A percentile compares a stretch with the other conserved stretches of the same genome.
Conservation (phyloP, 2,329 filamentous ascomycete species). For the Cordyceps militaris region DNA sequence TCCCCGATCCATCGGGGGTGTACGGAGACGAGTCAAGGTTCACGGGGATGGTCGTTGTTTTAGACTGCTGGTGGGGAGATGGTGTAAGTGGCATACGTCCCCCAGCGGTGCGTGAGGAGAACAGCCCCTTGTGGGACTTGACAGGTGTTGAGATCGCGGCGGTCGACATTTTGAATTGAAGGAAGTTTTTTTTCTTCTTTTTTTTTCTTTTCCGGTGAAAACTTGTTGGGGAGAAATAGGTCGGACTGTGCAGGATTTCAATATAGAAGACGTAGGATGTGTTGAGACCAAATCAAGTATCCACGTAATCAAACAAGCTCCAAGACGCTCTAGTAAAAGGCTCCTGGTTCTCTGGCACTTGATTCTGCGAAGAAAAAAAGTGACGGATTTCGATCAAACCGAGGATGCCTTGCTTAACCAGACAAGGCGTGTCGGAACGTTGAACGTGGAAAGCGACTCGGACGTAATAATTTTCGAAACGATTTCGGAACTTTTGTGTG, state of each 20-base stretch:
- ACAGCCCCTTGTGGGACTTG: conserved; percentile 91
- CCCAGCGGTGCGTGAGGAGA: conserved; percentile 86
- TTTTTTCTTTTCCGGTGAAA: neutral
- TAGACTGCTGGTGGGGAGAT: conserved; percentile 66
- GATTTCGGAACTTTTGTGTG: conserved; percentile 20
- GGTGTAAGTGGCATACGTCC: conserved; percentile 92
- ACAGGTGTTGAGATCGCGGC: conserved; percentile 78
- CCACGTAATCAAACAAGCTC: conserved; percentile 42
- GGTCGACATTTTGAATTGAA: conserved; percentile 61
- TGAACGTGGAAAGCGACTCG: neutral
- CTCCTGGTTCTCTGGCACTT: conserved; percentile 47
- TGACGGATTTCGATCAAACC: conserved; percentile 39
- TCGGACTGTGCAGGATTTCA: neutral
- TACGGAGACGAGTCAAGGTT: conserved; percentile 65
- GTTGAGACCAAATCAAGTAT: conserved; percentile 31
- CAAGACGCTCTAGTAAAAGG: conserved; percentile 55
- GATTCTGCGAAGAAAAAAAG: conserved; percentile 20
- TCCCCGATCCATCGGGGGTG: conserved; percentile 58
- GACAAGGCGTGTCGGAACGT: conserved; percentile 20
- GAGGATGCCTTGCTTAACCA: conserved; percentile 35
- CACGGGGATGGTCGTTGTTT: conserved; percentile 40
- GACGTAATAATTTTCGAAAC: conserved; percentile 25
- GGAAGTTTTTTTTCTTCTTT: conserved; percentile 15
- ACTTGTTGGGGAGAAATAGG: neutral
- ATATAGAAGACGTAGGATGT: conserved; percentile 29